phyloP scores from a whole-genome alignment of 1,284 basidiomycete genomes.

The Tilletia walkeri region DNA sequence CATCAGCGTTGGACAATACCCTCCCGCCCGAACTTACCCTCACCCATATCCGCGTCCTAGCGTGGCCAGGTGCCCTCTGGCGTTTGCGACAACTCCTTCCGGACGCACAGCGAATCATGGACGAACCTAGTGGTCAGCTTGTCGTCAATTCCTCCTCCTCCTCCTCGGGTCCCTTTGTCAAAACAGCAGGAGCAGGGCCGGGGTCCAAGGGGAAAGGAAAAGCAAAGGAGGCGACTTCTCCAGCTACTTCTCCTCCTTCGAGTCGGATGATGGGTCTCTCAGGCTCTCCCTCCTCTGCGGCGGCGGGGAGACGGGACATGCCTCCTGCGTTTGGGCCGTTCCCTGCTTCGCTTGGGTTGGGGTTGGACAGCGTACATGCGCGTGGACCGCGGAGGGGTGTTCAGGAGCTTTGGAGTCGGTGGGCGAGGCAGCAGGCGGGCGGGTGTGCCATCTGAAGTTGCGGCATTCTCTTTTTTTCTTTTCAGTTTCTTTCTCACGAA shows the following conservation, averaged over 20 bases:
- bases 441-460: neutral
- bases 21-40: slow-evolving; percentile 13
- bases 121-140: neutral
- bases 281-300: too few species aligned
- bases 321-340: neutral
- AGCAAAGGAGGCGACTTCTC: neutral
- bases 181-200: neutral
- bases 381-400: slow-evolving; percentile 8
- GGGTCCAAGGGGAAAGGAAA: neutral
- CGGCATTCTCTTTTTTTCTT: too few species aligned
- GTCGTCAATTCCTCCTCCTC: neutral
- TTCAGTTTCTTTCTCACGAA: too few species aligned
- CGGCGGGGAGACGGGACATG: too few species aligned
- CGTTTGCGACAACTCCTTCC: neutral
- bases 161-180: neutral
- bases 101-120: slow-evolving; percentile 14
- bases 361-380: slow-evolving; percentile 13
- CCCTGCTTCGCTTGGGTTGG: neutral
- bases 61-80: neutral
- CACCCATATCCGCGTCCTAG: slow-evolving; percentile 9
- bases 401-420: slow-evolving; percentile 14
- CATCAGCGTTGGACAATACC: neutral
- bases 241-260: neutral
- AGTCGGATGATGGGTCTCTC: neutral
- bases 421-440: neutral